phyloP scores from a whole-genome alignment of 164 flowering plant genomes.

The Warburgia ugandensis region DNA sequence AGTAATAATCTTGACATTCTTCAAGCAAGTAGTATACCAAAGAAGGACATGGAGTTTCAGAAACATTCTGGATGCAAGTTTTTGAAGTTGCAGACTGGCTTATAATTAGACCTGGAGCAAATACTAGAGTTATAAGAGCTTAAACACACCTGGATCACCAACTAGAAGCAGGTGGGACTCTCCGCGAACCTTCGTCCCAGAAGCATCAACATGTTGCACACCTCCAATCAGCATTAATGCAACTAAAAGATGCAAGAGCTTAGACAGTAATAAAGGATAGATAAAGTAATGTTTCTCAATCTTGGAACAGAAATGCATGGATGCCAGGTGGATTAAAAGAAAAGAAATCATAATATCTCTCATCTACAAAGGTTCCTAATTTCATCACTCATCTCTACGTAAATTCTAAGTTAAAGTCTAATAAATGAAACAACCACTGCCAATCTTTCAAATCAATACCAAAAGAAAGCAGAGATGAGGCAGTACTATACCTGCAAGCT shows the following conservation, averaged over 20 bases:
- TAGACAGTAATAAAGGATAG: constrained; percentile 6
- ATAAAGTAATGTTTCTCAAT: not conserved
- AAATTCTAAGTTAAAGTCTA: not conserved
- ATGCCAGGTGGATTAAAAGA: too few species aligned
- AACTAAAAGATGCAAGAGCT: constrained; percentile 32
- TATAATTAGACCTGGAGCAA: not conserved
- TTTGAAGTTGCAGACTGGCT: not conserved
- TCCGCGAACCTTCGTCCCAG: constrained; percentile 95
- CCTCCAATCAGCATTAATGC: constrained; percentile 94
- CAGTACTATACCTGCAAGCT: constrained; percentile 69
- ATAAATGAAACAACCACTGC: not conserved
- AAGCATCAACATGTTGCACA: constrained; percentile 93
- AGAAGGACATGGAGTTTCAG: too few species aligned
- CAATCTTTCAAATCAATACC: constrained; percentile 5
- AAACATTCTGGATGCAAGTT: too few species aligned
- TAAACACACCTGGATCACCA: constrained; percentile 77
- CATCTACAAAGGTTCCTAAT: not conserved
- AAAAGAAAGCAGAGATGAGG: not conserved
- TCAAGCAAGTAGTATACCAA: too few species aligned
- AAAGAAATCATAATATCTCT: not conserved
- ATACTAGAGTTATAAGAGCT: too few species aligned
- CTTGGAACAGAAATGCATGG: not conserved
- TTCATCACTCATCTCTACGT: not conserved
- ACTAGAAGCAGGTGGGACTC: constrained; percentile 95
- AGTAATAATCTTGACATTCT: too few species aligned